phyloP scores from a whole-genome alignment of 129 eudicot genomes.

The Helianthus annuus region DNA sequence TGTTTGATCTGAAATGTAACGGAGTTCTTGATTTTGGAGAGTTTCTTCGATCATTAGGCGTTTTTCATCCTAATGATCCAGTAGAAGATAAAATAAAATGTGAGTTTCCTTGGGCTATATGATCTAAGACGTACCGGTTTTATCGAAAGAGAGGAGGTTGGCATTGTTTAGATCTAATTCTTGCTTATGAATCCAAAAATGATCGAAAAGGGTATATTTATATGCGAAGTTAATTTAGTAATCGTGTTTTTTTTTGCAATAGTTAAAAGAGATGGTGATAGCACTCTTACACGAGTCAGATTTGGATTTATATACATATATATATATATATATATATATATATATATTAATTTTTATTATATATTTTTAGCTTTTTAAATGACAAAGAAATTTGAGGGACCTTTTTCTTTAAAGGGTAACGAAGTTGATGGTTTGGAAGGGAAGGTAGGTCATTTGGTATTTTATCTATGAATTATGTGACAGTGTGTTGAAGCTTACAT shows the following conservation, averaged over 20 bases:
- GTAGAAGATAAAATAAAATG: slow-evolving; percentile 41
- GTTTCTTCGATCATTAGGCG: slow-evolving; percentile 54
- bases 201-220: not conserved
- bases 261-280: slow-evolving; percentile 91
- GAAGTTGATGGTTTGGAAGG: no score
- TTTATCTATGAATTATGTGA: no score
- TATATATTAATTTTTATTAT: no score
- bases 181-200: not conserved
- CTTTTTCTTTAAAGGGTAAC: no score
- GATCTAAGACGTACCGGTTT: slow-evolving; percentile 85
- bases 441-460: no score
- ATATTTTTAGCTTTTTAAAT: no score
- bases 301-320: no score
- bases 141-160: slow-evolving; percentile 94
- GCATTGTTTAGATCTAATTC: slow-evolving; percentile 17
- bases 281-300: slow-evolving; percentile 93
- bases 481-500: no score
- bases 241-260: slow-evolving; percentile 14
- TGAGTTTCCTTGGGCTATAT: slow-evolving; percentile 45
- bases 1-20: slow-evolving; percentile 81
- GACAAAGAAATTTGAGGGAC: no score
- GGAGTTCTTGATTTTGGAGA: slow-evolving; percentile 58
- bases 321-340: no score
- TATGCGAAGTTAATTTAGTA: not conserved
- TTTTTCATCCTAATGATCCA: slow-evolving; percentile 57